phyloP scores from a whole-genome alignment of 108 stramenopile species.

The Nitzschia putrida region DNA sequence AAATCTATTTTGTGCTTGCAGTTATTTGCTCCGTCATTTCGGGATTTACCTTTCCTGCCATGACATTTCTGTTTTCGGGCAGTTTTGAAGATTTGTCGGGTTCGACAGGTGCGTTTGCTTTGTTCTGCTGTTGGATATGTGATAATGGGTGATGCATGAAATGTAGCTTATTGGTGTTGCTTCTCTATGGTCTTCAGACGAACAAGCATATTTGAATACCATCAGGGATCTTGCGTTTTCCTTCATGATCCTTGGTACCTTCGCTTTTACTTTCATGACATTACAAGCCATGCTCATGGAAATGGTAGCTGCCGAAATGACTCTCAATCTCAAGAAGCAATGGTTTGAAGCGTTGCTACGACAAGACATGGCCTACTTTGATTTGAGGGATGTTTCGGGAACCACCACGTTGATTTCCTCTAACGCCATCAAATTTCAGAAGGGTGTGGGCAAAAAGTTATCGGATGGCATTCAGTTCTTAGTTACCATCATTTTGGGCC shows the following conservation, averaged over 20 bases:
- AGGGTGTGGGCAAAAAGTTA: constrained; percentile 43
- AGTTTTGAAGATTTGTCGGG: constrained; percentile 49
- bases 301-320: constrained; percentile 48
- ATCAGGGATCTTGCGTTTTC: constrained; percentile 46
- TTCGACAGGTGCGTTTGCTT: constrained; percentile 12
- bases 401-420: constrained; percentile 43
- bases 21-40: constrained; percentile 8
- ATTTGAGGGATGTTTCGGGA: constrained; percentile 48
- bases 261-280: constrained; percentile 43
- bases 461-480: constrained; percentile 48
- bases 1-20: constrained; percentile 17
- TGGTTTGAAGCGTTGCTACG: constrained; percentile 62
- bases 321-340: constrained; percentile 30
- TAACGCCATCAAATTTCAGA: constrained; percentile 44
- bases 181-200: neutral
- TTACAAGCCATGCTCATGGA: constrained; percentile 40
- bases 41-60: constrained; percentile 22
- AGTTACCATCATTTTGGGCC: constrained; percentile 41
- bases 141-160: no score
- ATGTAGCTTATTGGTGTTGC: no score
- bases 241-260: constrained; percentile 50
- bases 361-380: constrained; percentile 67
- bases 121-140: no score
- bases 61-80: constrained; percentile 50
- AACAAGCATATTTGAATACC: constrained; percentile 25